Conservation (phyloP, 2,329 filamentous ascomycete genomes). For the Paecilomyces niveus region DNA sequence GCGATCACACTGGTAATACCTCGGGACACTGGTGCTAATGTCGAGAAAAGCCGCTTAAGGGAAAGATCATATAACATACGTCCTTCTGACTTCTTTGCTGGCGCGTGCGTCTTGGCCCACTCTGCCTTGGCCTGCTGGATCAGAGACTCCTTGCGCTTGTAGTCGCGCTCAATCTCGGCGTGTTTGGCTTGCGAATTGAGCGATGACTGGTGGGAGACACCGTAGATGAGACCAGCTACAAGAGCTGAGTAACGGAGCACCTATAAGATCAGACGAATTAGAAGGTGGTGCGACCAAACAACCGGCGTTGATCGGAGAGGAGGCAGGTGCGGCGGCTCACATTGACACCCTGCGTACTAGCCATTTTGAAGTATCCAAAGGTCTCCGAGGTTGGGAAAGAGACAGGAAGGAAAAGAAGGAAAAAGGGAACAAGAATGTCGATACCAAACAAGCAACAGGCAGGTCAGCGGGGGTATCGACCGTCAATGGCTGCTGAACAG, state of each 20-base stretch:
- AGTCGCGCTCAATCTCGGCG: constrained; percentile 69
- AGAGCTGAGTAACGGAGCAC: constrained; percentile 96
- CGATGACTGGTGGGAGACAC: constrained; percentile 83
- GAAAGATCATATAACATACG: constrained; percentile 20
- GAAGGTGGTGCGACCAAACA: not conserved
- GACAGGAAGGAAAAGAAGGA: constrained; percentile 29
- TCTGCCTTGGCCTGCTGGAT: constrained; percentile 91
- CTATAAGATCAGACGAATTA: constrained; percentile 44
- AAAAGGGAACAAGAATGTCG: constrained; percentile 18
- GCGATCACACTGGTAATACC: not conserved
- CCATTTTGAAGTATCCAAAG: constrained; percentile 44
- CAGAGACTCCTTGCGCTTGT: constrained; percentile 81
- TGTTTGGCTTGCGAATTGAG: constrained; percentile 66
- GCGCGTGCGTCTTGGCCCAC: constrained; percentile 69
- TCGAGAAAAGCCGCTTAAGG: not conserved
- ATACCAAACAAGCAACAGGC: constrained; percentile 19
- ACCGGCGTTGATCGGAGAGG: not conserved
- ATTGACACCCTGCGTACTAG: constrained; percentile 59
- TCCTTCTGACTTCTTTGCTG: constrained; percentile 35
- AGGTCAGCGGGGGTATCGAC: constrained; percentile 23
- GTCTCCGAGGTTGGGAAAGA: constrained; percentile 35
- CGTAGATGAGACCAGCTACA: constrained; percentile 86
- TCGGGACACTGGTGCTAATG: not conserved
- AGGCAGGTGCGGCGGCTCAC: constrained; percentile 33
- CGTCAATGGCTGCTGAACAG: constrained; percentile 30